Conservation (phyloP, 768 basidiomycete species). For the Mycena crocata region DNA sequence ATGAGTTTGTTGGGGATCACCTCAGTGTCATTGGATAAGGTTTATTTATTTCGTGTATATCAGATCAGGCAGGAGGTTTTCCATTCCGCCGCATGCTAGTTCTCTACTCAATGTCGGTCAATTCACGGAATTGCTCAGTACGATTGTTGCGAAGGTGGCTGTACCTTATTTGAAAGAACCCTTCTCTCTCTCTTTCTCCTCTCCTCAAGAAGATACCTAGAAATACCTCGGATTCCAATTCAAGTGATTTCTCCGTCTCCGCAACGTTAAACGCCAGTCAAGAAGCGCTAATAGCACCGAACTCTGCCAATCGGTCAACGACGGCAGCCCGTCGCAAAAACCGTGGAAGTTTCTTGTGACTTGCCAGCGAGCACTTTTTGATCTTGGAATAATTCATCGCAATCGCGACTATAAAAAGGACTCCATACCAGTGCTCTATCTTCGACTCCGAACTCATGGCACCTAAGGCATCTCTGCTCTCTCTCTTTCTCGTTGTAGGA, state of each 20-base stretch:
- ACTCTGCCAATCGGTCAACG: not conserved
- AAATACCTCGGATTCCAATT: too few relatives aligned
- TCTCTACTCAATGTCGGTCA: too few relatives aligned
- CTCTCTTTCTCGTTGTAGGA: conserved; percentile 3
- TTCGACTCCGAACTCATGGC: not conserved
- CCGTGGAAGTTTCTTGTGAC: conserved; percentile 6
- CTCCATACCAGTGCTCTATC: too few relatives aligned
- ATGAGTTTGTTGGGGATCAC: conserved; percentile 65
- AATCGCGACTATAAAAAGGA: conserved; percentile 13
- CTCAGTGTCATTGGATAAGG: too few relatives aligned
- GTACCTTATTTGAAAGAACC: too few relatives aligned
- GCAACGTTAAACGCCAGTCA: not conserved
- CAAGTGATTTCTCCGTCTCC: not conserved
- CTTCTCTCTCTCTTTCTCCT: too few relatives aligned
- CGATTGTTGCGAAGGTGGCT: too few relatives aligned
- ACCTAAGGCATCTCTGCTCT: conserved; percentile 4
- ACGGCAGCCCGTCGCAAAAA: conserved; percentile 16
- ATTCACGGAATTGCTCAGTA: too few relatives aligned
- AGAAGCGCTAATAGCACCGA: not conserved
- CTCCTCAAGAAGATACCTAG: too few relatives aligned
- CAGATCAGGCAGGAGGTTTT: too few relatives aligned
- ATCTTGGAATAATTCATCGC: not conserved
- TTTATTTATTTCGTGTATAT: too few relatives aligned
- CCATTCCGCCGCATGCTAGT: too few relatives aligned
- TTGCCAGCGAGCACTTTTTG: not conserved